Evolutionary conservation across 2,329 filamentous ascomycete genomes (phyloP), one percentile per base, ranked within the genome.

Genomic region (Huntiella omanensis): DNA sequence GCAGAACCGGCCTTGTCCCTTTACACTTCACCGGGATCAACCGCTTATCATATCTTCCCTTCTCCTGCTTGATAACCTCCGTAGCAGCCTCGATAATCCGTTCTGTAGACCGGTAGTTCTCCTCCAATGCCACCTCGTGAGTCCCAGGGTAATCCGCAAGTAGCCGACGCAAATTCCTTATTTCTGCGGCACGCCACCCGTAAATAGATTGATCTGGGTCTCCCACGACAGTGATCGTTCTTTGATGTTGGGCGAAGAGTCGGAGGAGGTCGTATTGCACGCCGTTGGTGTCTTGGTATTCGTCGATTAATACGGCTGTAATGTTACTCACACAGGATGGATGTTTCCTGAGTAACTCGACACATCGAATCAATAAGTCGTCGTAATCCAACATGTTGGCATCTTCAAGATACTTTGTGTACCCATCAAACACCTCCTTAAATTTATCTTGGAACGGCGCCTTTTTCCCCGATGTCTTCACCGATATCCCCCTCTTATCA

Each of bases 151-250:
- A 95, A 49, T 84, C 77, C 37, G 67, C 66, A 45, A 85, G 73
- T 67, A 98, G 77, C 2, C 82, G 76, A 52, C 75, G 73, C 41
- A 96, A 68, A 55, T 96, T 98, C 58, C 80, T 80, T 54, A 88
- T 84, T 59, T 98, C 88, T 7, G 91, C 88, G 5, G 85, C 87
- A 15, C 88, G 79, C 69, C 92, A 98, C 15, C 88, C 84, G 58
- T 96, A 98, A 48, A 98, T 98, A 59, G 87, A 95, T 61, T 98
- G 88, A 59, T 98, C 91, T 0, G 91, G 88, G 58, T 98, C 88
- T 33, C 88, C 91, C 4, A 98, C 91, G 50, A 95, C 83, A 1
- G 88, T 96, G 53, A 96, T 88, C n/a, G 77, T 72, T 47, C 75
- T 72, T 38, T 71, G 69, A 16, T 68, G 64, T 50, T 84, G 76